Conservation (phyloP, 2,329 filamentous ascomycete genomes). For the Ophiostoma sp. region DNA sequence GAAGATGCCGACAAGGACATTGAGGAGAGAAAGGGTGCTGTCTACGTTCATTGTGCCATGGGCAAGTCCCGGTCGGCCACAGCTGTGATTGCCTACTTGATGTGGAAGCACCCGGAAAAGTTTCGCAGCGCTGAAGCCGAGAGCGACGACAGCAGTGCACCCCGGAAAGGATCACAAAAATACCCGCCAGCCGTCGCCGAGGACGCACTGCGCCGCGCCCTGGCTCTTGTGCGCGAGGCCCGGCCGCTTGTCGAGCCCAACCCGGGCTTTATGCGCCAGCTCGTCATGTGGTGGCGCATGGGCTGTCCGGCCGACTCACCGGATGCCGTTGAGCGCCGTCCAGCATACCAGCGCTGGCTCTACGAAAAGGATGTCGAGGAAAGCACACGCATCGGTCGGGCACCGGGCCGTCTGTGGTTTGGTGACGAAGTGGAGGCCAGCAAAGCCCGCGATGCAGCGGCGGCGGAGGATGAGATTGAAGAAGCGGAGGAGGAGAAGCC, state of each 20-base stretch:
- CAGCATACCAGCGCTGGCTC: constrained; percentile 74
- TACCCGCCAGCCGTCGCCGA: constrained; percentile 42
- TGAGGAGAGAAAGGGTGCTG: constrained; percentile 37
- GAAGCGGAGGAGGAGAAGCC: too few relatives aligned
- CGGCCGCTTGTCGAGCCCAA: constrained; percentile 87
- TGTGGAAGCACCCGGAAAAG: constrained; percentile 63
- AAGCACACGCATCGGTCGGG: constrained; percentile 69
- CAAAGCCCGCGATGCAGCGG: background rate
- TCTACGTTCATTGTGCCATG: constrained; percentile 78
- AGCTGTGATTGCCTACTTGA: constrained; percentile 79
- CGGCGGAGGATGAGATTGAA: background rate
- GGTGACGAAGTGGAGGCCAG: constrained; percentile 63
- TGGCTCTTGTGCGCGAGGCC: constrained; percentile 67
- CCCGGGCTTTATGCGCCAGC: constrained; percentile 83
- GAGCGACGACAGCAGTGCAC: constrained; percentile 18
- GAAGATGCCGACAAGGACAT: background rate
- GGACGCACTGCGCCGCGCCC: constrained; percentile 59
- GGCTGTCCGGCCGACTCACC: constrained; percentile 65
- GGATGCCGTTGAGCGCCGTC: constrained; percentile 60
- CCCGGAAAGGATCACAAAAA: constrained; percentile 31
- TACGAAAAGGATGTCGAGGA: constrained; percentile 58
- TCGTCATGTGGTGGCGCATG: constrained; percentile 86
- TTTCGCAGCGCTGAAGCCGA: constrained; percentile 40
- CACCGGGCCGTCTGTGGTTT: constrained; percentile 81
- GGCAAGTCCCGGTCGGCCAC: constrained; percentile 92